These are phyloP conservation scores for Zizania latifolia DNA, from an alignment of 176 grass and related monocot genomes.

Conservation along the genomic window DNA sequence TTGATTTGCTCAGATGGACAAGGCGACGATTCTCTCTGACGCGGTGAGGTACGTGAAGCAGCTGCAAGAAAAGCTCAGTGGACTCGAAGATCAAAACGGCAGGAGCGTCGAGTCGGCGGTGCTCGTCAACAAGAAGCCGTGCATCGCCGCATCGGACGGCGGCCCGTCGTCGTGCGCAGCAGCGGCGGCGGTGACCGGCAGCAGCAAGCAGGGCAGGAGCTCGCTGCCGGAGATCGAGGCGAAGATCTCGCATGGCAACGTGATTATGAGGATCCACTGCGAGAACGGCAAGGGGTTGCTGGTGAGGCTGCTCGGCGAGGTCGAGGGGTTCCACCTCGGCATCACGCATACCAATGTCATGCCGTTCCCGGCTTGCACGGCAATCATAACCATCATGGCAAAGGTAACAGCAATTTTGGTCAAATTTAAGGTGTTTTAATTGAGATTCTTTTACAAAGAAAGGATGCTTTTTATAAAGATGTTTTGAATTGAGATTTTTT, in stretches of 20 bases:
- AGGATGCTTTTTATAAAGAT: too few species aligned
- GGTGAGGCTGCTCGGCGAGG: conserved; percentile 43
- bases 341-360: conserved; percentile 53
- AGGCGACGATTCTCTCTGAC: conserved; percentile 67
- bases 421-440: too few species aligned
- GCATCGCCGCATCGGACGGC: neutral
- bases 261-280: conserved; percentile 62
- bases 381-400: conserved; percentile 42
- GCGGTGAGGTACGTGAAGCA: conserved; percentile 66
- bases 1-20: conserved; percentile 43
- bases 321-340: conserved; percentile 41
- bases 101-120: conserved; percentile 11
- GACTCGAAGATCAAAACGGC: conserved; percentile 8
- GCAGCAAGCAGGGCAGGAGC: neutral
- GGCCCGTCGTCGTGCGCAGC: neutral
- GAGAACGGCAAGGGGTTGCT: conserved; percentile 41
- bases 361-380: conserved; percentile 34
- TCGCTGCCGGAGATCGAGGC: conserved; percentile 56
- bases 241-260: conserved; percentile 31
- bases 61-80: conserved; percentile 53
- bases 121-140: conserved; percentile 27
- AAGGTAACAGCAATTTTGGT: conserved; percentile 36
- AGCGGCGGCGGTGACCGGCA: neutral
- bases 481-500: too few species aligned
- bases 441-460: too few species aligned